phyloP scores from a whole-genome alignment of 805 yeast genomes.

The Ogataea pilisensis region DNA sequence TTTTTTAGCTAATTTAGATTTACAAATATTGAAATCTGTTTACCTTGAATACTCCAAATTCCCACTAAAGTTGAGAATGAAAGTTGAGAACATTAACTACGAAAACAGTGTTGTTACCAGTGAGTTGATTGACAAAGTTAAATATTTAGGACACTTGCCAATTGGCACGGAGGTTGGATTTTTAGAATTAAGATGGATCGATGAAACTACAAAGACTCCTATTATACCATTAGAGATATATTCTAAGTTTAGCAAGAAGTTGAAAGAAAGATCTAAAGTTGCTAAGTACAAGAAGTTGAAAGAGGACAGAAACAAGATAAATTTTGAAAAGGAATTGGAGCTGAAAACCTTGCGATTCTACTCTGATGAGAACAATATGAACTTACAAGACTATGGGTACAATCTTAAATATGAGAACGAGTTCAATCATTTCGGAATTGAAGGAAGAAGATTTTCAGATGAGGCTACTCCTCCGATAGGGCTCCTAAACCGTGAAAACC shows the following conservation, averaged over 20 bases:
- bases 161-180: slow-evolving; percentile 80
- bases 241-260: slow-evolving; percentile 47
- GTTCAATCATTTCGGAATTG: slow-evolving; percentile 32
- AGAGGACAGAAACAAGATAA: slow-evolving; percentile 57
- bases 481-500: slow-evolving; percentile 4
- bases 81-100: slow-evolving; percentile 64
- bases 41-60: slow-evolving; percentile 60
- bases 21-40: slow-evolving; percentile 60
- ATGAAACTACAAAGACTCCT: slow-evolving; percentile 17
- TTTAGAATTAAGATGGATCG: slow-evolving; percentile 79
- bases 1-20: slow-evolving; percentile 75
- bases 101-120: slow-evolving; percentile 54
- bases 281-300: slow-evolving; percentile 44
- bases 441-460: slow-evolving; percentile 10
- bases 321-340: slow-evolving; percentile 58
- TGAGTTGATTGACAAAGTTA: slow-evolving; percentile 54
- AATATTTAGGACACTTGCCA: slow-evolving; percentile 79
- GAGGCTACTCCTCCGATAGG: slow-evolving; percentile 16
- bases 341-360: slow-evolving; percentile 54
- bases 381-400: slow-evolving; percentile 35
- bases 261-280: slow-evolving; percentile 51
- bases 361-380: slow-evolving; percentile 47
- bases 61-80: slow-evolving; percentile 60
- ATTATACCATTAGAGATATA: slow-evolving; percentile 40
- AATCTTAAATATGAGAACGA: slow-evolving; percentile 35